Evolutionary conservation across 306 rosid genomes (phyloP).

Genomic region (Vachellia collinsii): DNA sequence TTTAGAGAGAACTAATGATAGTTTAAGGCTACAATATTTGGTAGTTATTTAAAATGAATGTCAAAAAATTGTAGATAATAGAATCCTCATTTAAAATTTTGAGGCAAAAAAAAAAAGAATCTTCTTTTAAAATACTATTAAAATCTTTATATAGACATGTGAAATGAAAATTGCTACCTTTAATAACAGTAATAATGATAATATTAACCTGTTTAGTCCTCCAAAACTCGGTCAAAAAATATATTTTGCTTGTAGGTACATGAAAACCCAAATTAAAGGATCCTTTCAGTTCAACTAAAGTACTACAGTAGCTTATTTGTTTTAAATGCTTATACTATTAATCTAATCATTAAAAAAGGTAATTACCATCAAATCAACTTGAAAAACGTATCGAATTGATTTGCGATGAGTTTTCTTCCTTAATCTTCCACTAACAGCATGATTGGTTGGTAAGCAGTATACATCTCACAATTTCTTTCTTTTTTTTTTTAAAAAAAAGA

Average conservation of each 20-base stretch:
- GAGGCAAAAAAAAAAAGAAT: no score
- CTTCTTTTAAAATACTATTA: no score
- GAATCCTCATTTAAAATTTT: no score
- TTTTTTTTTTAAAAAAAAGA: not conserved
- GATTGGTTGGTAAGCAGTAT: not conserved
- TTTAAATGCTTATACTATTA: not conserved
- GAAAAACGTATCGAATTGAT: not conserved
- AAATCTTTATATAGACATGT: no score
- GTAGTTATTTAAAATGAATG: no score
- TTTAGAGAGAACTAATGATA: no score
- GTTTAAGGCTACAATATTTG: no score
- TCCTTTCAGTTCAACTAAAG: not conserved
- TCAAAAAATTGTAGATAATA: no score
- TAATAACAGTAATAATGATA: no score
- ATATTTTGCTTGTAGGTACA: not conserved
- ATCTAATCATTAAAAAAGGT: not conserved
- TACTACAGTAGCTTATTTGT: not conserved
- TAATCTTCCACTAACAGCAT: not conserved
- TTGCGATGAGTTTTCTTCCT: not conserved
- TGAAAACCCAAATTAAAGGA: not conserved
- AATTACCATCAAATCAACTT: not conserved
- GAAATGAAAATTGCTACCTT: no score
- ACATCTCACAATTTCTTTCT: not conserved
- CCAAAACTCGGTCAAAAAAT: not conserved
- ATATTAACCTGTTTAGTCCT: not conserved